A percentile compares a stretch with the other conserved stretches of the same genome.
Conservation (phyloP, 2,329 filamentous ascomycete genomes). For the Alternaria metachromatica region DNA sequence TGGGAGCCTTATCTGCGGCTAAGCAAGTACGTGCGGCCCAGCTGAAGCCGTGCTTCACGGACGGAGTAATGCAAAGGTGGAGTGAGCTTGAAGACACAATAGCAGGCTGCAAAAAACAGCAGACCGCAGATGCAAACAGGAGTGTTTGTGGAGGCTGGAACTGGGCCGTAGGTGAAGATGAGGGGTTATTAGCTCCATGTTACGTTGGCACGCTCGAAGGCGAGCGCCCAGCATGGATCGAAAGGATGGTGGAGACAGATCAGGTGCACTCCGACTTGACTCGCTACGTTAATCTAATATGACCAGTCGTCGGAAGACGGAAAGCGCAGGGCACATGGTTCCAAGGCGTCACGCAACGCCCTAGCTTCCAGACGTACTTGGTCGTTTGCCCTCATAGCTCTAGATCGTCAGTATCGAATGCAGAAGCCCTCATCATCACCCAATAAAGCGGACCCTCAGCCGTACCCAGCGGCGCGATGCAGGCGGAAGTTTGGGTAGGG, state of each 20-base stretch:
- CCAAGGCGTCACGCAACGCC: slow-evolving; percentile 15
- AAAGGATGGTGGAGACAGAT: slow-evolving; percentile 24
- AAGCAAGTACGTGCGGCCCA: slow-evolving; percentile 19
- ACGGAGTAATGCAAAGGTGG: slow-evolving; percentile 9
- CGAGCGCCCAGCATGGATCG: slow-evolving; percentile 16
- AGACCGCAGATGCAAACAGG: slow-evolving; percentile 9
- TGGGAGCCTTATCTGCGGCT: slow-evolving; percentile 26
- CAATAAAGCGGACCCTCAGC: slow-evolving; percentile 6
- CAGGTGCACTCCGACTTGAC: slow-evolving; percentile 25
- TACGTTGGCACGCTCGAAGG: slow-evolving; percentile 25
- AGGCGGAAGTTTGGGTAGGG: slow-evolving; percentile 6
- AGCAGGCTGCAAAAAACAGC: slow-evolving; percentile 8
- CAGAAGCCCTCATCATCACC: neutral
- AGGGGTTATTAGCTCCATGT: slow-evolving; percentile 24
- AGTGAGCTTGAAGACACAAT: neutral
- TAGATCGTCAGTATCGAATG: neutral
- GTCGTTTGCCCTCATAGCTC: slow-evolving; percentile 8
- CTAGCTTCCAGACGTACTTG: slow-evolving; percentile 10
- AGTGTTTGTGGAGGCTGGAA: slow-evolving; percentile 17
- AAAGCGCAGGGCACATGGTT: slow-evolving; percentile 9
- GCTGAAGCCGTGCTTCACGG: slow-evolving; percentile 27
- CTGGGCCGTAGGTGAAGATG: slow-evolving; percentile 14
- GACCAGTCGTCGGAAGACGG: slow-evolving; percentile 15
- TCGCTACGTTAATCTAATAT: slow-evolving; percentile 26
- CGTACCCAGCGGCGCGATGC: slow-evolving; percentile 6